A percentile compares a stretch with the other conserved stretches of the same genome.
phyloP scores from a whole-genome alignment of 192 early-diverging fungal species.

The Coemansia sp. region DNA sequence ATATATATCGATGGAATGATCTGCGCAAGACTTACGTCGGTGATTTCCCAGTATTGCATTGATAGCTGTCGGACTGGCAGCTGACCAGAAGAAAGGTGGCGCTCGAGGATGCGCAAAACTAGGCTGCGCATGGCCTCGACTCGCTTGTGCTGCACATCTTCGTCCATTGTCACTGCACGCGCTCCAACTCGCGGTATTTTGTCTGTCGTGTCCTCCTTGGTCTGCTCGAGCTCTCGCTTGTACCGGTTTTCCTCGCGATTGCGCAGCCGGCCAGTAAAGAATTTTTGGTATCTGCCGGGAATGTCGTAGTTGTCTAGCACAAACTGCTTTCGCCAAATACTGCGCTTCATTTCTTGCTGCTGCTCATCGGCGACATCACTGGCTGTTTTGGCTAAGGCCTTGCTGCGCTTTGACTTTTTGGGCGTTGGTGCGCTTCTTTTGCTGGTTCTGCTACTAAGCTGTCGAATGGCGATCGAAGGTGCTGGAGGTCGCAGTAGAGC shows the following conservation, averaged over 20 bases:
- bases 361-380: neutral
- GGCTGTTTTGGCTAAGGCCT: neutral
- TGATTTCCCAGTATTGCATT: conserved; percentile 51
- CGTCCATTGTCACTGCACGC: conserved; percentile 25
- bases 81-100: conserved; percentile 23
- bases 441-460: neutral
- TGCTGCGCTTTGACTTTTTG: neutral
- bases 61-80: conserved; percentile 47
- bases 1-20: neutral
- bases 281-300: conserved; percentile 49
- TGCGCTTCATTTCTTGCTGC: conserved; percentile 23
- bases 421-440: neutral
- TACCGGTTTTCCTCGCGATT: conserved; percentile 39
- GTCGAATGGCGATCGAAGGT: neutral
- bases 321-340: conserved; percentile 38
- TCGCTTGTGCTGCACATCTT: conserved; percentile 21
- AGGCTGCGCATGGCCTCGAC: conserved; percentile 30
- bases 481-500: neutral
- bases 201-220: neutral
- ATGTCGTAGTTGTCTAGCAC: conserved; percentile 46
- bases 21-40: conserved; percentile 24
- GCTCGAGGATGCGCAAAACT: conserved; percentile 47
- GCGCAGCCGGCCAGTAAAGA: conserved; percentile 48
- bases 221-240: conserved; percentile 25
- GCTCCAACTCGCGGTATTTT: conserved; percentile 28